Evolutionary conservation across 1,139 yeast species (phyloP).

Genomic region (Kurtzmaniella quercitrusa): DNA sequence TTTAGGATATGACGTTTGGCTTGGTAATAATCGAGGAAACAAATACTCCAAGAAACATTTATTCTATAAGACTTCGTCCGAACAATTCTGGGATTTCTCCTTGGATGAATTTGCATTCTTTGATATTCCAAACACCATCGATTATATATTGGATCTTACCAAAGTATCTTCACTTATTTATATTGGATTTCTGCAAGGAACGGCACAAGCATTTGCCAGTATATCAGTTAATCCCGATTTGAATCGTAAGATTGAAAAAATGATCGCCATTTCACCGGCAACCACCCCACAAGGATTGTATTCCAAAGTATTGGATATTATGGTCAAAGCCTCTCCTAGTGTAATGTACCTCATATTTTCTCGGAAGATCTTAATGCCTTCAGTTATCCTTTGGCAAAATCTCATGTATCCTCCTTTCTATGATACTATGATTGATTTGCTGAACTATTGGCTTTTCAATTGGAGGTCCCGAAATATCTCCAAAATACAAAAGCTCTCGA

Average conservation of each 20-base stretch:
- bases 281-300: constrained; percentile 87
- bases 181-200: constrained; percentile 88
- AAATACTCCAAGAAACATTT: constrained; percentile 64
- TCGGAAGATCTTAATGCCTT: constrained; percentile 63
- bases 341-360: constrained; percentile 75
- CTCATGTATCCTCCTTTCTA: constrained; percentile 83
- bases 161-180: constrained; percentile 47
- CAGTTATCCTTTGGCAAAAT: constrained; percentile 77
- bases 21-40: constrained; percentile 88
- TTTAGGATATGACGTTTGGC: constrained; percentile 86
- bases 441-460: constrained; percentile 64
- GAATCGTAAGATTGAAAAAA: constrained; percentile 62
- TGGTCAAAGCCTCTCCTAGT: constrained; percentile 76
- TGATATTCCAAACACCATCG: constrained; percentile 43
- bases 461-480: constrained; percentile 75
- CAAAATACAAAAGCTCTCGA: constrained; percentile 65
- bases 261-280: constrained; percentile 88
- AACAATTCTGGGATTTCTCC: constrained; percentile 42
- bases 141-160: constrained; percentile 29
- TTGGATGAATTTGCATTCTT: constrained; percentile 45
- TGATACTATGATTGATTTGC: constrained; percentile 64
- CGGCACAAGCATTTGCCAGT: constrained; percentile 87
- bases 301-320: constrained; percentile 69
- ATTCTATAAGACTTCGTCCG: constrained; percentile 31
- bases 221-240: constrained; percentile 66